These are phyloP conservation scores for Neurospora sp. DNA, from an alignment of 495 filamentous ascomycete genomes.

Conservation along the genomic window DNA sequence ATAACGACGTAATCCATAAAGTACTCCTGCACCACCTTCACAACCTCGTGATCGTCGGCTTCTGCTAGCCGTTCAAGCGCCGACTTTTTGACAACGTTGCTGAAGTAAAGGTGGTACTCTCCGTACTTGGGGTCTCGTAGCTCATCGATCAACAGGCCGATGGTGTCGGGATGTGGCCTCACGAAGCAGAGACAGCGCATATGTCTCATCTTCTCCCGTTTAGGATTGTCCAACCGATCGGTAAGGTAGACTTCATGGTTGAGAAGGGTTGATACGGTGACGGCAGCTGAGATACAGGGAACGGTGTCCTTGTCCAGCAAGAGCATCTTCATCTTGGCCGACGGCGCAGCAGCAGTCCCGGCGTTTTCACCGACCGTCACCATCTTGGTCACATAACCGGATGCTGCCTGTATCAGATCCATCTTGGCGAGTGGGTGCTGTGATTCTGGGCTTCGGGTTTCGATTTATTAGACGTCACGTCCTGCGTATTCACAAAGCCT, in stretches of 20 bases:
- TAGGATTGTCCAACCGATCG: conserved; percentile 83
- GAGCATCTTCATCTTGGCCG: conserved; percentile 97
- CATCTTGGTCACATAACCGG: conserved; percentile 97
- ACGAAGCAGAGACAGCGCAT: conserved; percentile 89
- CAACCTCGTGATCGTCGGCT: conserved; percentile 96
- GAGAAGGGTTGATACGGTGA: conserved; percentile 90
- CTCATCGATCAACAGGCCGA: conserved; percentile 91
- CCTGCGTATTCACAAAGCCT: not conserved
- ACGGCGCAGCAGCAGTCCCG: conserved; percentile 45
- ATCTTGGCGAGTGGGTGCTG: conserved; percentile 36
- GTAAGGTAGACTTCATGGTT: conserved; percentile 97
- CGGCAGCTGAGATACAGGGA: conserved; percentile 83
- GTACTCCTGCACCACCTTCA: conserved; percentile 83
- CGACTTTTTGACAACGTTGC: conserved; percentile 94
- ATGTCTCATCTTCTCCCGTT: conserved; percentile 96
- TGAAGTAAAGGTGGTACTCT: conserved; percentile 95
- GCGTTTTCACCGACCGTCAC: conserved; percentile 73
- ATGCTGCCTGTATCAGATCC: conserved; percentile 88
- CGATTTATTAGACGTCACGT: not conserved
- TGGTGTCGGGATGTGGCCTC: conserved; percentile 79
- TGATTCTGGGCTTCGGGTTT: not conserved
- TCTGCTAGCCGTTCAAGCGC: conserved; percentile 90
- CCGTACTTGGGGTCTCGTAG: conserved; percentile 94
- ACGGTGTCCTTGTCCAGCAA: conserved; percentile 93
- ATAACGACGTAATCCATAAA: conserved; percentile 93